Evolutionary conservation across 176 grass and related monocot species (phyloP).

Genomic region (Zoysia japonica): DNA sequence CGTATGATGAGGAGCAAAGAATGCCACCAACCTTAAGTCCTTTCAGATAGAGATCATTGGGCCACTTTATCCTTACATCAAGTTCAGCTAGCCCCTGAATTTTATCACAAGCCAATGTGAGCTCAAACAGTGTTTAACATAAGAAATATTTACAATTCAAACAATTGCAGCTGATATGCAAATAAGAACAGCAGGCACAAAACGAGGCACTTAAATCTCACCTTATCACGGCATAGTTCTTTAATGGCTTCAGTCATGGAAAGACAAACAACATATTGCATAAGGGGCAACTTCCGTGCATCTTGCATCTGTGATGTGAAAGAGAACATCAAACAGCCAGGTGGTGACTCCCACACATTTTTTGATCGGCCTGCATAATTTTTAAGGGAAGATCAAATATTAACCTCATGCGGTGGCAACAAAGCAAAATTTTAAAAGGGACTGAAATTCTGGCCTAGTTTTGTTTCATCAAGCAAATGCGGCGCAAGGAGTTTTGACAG

Average conservation of each 20-base stretch:
- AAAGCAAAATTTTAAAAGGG: neutral
- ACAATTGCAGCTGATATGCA: neutral
- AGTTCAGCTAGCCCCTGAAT: constrained; percentile 69
- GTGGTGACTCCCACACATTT: constrained; percentile 92
- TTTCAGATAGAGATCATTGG: constrained; percentile 92
- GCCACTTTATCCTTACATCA: constrained; percentile 95
- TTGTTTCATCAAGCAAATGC: neutral
- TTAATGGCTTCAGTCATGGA: constrained; percentile 78
- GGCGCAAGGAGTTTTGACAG: neutral
- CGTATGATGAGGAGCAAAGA: constrained; percentile 83
- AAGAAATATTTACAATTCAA: neutral
- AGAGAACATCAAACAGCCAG: constrained; percentile 91
- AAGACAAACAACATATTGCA: constrained; percentile 95
- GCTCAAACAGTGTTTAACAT: neutral
- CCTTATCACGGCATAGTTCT: constrained; percentile 67
- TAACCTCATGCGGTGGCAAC: neutral
- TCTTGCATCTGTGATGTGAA: constrained; percentile 86
- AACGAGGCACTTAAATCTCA: constrained; percentile 14
- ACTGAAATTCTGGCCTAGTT: neutral
- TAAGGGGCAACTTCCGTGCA: constrained; percentile 70
- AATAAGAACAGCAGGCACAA: neutral
- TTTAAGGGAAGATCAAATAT: neutral
- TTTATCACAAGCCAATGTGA: constrained; percentile 24
- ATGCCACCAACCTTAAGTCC: constrained; percentile 94
- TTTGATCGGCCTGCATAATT: constrained; percentile 59